These are phyloP conservation scores for Penicillium verhagenii DNA, from an alignment of 495 filamentous ascomycete genomes.

Conservation along the genomic window DNA sequence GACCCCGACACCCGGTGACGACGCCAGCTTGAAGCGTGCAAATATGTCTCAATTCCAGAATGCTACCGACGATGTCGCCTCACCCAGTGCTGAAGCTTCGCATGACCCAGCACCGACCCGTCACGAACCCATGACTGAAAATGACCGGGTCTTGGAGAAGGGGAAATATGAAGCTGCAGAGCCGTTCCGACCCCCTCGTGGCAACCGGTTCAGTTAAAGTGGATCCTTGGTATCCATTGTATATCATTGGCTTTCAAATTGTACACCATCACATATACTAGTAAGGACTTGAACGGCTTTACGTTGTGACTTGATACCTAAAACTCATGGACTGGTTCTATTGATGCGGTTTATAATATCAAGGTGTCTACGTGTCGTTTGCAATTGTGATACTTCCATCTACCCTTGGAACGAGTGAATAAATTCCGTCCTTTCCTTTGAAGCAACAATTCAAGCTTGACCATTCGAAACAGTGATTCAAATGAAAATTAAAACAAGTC, in stretches of 20 bases:
- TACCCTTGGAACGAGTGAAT: too few species aligned
- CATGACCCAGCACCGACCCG: conserved; percentile 83
- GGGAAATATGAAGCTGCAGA: conserved; percentile 83
- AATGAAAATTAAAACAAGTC: too few species aligned
- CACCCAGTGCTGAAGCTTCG: conserved; percentile 76
- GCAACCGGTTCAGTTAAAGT: conserved; percentile 74
- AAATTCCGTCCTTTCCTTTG: too few species aligned
- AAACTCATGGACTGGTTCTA: neutral
- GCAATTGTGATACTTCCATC: too few species aligned
- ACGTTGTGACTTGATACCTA: neutral
- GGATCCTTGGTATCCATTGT: conserved; percentile 5
- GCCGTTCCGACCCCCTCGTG: conserved; percentile 72
- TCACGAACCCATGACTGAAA: conserved; percentile 74
- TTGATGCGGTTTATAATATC: neutral
- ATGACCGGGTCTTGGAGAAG: conserved; percentile 68
- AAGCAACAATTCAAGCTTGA: too few species aligned
- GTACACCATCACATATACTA: conserved; percentile 5
- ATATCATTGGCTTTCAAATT: conserved; percentile 20
- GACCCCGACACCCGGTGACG: conserved; percentile 19
- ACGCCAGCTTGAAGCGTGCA: conserved; percentile 34
- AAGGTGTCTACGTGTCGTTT: too few species aligned
- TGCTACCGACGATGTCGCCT: conserved; percentile 57
- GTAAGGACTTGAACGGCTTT: neutral
- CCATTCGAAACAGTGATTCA: too few species aligned
- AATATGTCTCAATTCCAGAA: conserved; percentile 37